phyloP scores from a whole-genome alignment of 2,329 filamentous ascomycete genomes.

The Nannizziopsis arthrosporioides region DNA sequence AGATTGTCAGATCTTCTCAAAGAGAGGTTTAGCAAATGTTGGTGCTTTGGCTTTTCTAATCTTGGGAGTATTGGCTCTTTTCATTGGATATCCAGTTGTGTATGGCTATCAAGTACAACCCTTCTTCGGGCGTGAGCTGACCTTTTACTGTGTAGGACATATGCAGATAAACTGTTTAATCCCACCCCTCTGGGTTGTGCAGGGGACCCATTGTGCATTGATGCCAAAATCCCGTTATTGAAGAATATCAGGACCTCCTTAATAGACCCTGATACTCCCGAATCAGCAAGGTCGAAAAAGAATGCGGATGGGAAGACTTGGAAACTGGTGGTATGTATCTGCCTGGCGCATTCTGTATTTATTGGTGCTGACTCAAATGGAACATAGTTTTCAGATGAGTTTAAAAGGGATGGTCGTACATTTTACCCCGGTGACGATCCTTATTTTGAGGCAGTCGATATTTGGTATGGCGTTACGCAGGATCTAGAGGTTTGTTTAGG shows the following conservation, averaged over 20 bases:
- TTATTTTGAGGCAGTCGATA: conserved; percentile 55
- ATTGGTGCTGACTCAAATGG: neutral
- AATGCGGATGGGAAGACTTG: conserved; percentile 49
- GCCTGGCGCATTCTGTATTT: too few relatives aligned
- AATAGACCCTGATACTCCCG: conserved; percentile 57
- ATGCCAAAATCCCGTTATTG: conserved; percentile 41
- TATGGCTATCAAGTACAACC: conserved; percentile 32
- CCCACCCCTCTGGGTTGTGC: conserved; percentile 23
- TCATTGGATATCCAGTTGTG: conserved; percentile 60
- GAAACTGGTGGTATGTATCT: conserved; percentile 46
- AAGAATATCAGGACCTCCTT: conserved; percentile 50
- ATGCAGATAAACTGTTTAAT: neutral
- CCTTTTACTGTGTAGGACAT: neutral
- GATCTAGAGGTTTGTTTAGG: conserved; percentile 48
- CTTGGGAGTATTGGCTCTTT: conserved; percentile 51
- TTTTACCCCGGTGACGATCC: conserved; percentile 62
- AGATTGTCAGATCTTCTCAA: conserved; percentile 55
- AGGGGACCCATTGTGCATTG: conserved; percentile 39
- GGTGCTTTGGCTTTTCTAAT: conserved; percentile 51
- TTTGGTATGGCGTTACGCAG: conserved; percentile 61
- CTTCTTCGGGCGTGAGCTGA: neutral
- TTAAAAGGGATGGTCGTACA: conserved; percentile 54
- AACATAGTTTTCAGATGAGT: conserved; percentile 56
- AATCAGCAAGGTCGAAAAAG: conserved; percentile 45
- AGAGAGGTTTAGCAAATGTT: conserved; percentile 52